Base-by-base conservation (phyloP, 768 basidiomycete species). In the Paxillus involutus region DNA sequence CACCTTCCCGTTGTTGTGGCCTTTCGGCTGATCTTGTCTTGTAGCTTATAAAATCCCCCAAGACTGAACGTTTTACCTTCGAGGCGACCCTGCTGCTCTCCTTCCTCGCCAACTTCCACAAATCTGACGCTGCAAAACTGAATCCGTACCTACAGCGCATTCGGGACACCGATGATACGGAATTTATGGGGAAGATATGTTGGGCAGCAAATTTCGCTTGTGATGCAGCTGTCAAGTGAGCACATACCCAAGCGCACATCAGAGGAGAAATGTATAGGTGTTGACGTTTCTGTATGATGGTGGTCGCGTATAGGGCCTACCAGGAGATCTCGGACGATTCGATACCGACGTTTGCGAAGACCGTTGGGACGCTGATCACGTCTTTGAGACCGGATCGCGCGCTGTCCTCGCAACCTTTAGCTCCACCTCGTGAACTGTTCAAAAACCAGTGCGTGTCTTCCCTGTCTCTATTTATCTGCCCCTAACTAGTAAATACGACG, bases 21-120 rank as follows among this genome's bases (percentile, higher is more conserved):
- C 26, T 33, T 54, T 55, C 6, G 30, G 33, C 21, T 53, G 43
- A 55, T 24, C 26, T 39, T 14, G 44, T 45, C 19, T 17, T 11
- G 6, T 44, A 88, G 87, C 71, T 86, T 33, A 75, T 86, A 29
- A 84, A 77, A 55, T 74, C 75, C 10, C 77, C 76, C 2, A 78
- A 80, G 19, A 86, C 79, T 4, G 77, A 79, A 56, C 73, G 75
- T 46, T 85, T 71, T 62, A 77, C 83, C 0, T 83, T 85, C 50
- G 85, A 87, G 61, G 81, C 83, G 1, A 69, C 76, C 0, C 70
- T 88, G 6, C 70, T 89, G 6, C 75, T 88, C n/a, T 75, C 81
- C 11, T 68, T 87, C 33, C 76, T 89, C 2, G 82, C 82, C 49
- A 87, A 86, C 60, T 89, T 83, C 63, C 88, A 88, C 64, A 86